Base-by-base conservation (phyloP, 2,329 filamentous ascomycete species). In the Knoxdaviesia proteae region DNA sequence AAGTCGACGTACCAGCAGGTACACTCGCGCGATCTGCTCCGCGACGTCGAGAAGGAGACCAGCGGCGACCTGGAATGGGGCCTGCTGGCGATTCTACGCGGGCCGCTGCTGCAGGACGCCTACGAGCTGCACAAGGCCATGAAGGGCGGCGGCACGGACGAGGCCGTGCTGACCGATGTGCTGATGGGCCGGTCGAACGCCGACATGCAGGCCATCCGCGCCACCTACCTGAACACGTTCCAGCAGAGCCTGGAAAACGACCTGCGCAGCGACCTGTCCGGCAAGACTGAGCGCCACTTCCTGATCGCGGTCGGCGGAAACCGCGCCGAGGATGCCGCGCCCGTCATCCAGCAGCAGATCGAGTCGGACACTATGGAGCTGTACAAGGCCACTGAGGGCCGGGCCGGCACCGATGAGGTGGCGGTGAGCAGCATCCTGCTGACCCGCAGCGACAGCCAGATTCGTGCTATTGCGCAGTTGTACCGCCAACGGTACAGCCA, bases 221-320 rank as follows among this genome's bases (percentile, higher is more conserved):
- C 65, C 39, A 71, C 75, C 11, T 96, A 93, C 56, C 69, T 77
- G 38, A 69, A 69, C 10, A 73, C 69, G 1, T 86, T 78, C 62
- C 64, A 65, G 35, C 69, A 69, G 20, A 66, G 69, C 10, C 69
- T 96, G 1, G 79, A 87, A 51, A 61, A 65, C 8, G 80, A 81
- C 43, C 73, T 96, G 48, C 75, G 74, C 49, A 72, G 69, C 20
- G 88, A 96, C 50, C 64, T 96, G 20, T 88, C 80, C 49, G 72
- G 82, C 58, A 90, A 90, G 61, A 94, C 88, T 0, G 77, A 87
- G 56, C 67, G 77, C 20, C 76, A 94, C 51, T 96, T 94, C 61
- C 63, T 81, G 56, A 81, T 90, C 59, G 78, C 94, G 30, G 64
- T 93, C 36, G 68, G 74, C 33, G 84, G 77, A 2, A 74, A 69